phyloP scores from a whole-genome alignment of 2,329 filamentous ascomycete genomes.

The Talaromyces atroroseus region DNA sequence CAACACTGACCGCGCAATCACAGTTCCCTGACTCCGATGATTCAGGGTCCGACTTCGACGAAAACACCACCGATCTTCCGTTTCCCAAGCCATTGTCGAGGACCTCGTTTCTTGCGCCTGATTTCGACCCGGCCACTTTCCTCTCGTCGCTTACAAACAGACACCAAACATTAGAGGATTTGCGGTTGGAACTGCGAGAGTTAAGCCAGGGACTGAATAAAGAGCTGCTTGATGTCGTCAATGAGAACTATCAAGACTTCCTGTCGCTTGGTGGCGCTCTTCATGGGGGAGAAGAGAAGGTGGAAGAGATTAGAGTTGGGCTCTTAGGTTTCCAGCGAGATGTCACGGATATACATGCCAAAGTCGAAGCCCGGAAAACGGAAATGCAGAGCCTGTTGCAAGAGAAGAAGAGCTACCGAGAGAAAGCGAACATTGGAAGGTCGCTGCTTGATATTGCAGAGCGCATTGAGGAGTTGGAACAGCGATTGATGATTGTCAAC shows the following conservation, averaged over 20 bases:
- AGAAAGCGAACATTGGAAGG: constrained; percentile 58
- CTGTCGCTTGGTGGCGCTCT: constrained; percentile 75
- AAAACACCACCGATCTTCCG: constrained; percentile 63
- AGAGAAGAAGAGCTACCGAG: constrained; percentile 62
- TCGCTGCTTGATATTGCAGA: constrained; percentile 42
- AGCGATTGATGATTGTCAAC: constrained; percentile 61
- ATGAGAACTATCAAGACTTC: constrained; percentile 90
- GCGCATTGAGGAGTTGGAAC: constrained; percentile 56
- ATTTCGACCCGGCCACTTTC: constrained; percentile 76
- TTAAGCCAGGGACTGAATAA: constrained; percentile 72
- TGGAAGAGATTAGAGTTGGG: constrained; percentile 84
- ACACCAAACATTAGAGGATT: constrained; percentile 92
- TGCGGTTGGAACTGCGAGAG: constrained; percentile 78
- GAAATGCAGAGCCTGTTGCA: constrained; percentile 59
- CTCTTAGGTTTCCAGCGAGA: constrained; percentile 80
- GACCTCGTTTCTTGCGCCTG: constrained; percentile 68
- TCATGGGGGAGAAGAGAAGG: constrained; percentile 80
- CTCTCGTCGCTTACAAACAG: constrained; percentile 77
- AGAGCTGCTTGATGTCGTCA: constrained; percentile 90
- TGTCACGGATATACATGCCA: constrained; percentile 65
- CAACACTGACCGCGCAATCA: neutral
- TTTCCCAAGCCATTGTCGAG: constrained; percentile 83
- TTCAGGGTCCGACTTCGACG: constrained; percentile 50
- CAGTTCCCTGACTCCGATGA: constrained; percentile 43
- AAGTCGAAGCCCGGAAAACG: constrained; percentile 57